Evolutionary conservation across 345 rosid genomes (phyloP).

Genomic region (Mangifera indica): DNA sequence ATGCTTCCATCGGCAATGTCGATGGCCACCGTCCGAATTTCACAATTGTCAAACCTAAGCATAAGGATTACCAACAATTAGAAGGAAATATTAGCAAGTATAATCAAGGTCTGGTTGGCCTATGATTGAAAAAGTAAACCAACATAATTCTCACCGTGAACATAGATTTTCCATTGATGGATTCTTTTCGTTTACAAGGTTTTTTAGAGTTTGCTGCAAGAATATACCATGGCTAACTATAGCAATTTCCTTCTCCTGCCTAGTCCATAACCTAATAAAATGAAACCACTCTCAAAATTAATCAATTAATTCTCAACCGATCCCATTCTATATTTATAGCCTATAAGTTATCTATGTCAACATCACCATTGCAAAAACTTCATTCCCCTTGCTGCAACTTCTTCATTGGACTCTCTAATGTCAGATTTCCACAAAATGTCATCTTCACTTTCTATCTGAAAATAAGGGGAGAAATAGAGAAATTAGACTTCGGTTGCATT

Average conservation of each 20-base stretch:
- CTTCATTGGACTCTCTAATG: constrained; percentile 48
- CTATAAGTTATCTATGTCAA: too few relatives aligned
- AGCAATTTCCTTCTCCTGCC: constrained; percentile 81
- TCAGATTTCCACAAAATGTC: constrained; percentile 57
- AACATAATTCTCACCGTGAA: constrained; percentile 30
- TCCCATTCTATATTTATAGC: not conserved
- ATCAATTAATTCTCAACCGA: not conserved
- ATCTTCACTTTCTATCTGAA: constrained; percentile 69
- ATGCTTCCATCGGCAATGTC: constrained; percentile 32
- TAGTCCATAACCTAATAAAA: constrained; percentile 57
- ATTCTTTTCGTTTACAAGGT: constrained; percentile 42
- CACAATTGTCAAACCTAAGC: constrained; percentile 68
- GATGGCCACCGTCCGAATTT: constrained; percentile 46
- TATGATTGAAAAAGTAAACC: too few relatives aligned
- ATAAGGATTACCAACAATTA: too few relatives aligned
- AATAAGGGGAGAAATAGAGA: not conserved
- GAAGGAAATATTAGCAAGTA: too few relatives aligned
- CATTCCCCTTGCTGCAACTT: constrained; percentile 59
- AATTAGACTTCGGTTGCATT: too few relatives aligned
- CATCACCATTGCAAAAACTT: constrained; percentile 59
- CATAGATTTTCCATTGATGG: constrained; percentile 27
- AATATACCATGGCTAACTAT: constrained; percentile 72
- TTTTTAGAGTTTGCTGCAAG: constrained; percentile 48
- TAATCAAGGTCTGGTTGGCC: not conserved
- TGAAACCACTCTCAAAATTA: too few relatives aligned